These are phyloP conservation scores for Fusarium beomiforme DNA, from an alignment of 2,329 filamentous ascomycete genomes.

Conservation along the genomic window DNA sequence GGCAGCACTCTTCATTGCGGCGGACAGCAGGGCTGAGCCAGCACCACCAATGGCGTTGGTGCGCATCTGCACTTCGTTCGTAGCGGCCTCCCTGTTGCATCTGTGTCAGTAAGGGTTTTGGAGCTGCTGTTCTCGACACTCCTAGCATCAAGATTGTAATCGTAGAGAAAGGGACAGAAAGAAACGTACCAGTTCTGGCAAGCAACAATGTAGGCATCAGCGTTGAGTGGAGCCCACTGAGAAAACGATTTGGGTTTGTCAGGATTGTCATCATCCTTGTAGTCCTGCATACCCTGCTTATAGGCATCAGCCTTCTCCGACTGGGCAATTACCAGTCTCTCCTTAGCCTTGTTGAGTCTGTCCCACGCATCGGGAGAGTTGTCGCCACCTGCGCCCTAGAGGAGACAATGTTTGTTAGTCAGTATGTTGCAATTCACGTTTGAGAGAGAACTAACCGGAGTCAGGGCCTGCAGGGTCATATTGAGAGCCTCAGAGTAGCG, in stretches of 20 bases:
- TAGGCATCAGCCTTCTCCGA: background rate
- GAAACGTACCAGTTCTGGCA: background rate
- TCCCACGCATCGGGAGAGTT: background rate
- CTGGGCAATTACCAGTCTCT: background rate
- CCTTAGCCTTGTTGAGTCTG: background rate
- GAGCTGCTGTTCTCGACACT: too few relatives aligned
- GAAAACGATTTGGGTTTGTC: background rate
- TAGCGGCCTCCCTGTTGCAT: background rate
- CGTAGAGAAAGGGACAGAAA: too few relatives aligned
- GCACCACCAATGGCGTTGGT: background rate
- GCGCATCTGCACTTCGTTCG: background rate
- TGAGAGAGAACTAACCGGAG: background rate
- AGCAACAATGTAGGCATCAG: background rate
- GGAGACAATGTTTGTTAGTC: rapidly evolving
- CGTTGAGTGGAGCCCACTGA: background rate
- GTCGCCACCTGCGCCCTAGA: background rate
- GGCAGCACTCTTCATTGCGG: background rate
- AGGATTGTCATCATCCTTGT: background rate
- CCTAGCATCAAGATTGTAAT: too few relatives aligned
- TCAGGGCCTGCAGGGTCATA: background rate
- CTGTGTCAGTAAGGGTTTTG: background rate
- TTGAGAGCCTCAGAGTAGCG: background rate
- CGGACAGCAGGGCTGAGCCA: background rate
- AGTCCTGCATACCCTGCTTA: background rate
- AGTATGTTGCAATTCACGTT: rapidly evolving